Evolutionary conservation across 345 rosid genomes (phyloP), one percentile per base, ranked within the genome.

Genomic region (Lepidium sativum): DNA sequence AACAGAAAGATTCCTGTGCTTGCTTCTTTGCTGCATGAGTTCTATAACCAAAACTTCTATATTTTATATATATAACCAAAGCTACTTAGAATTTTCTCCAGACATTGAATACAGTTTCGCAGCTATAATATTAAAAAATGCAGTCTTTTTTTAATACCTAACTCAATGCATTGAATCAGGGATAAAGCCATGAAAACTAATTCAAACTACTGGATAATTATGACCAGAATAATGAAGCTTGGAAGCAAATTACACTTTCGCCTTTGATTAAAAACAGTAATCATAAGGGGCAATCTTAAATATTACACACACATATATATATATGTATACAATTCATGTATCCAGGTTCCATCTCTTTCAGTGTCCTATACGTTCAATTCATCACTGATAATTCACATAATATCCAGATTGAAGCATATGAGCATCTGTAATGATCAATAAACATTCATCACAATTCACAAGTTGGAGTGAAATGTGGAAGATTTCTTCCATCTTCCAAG

Each of bases 401-500:
- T n/a, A n/a, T n/a, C n/a, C n/a, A n/a, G n/a, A n/a, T n/a, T n/a
- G n/a, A n/a, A n/a, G n/a, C n/a, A n/a, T n/a, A n/a, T n/a, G n/a
- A n/a, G n/a, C n/a, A n/a, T n/a, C n/a, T n/a, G 35, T 32, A 68
- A 13, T 56, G 40, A 49, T 27, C 8, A 57, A 32, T 41, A 15
- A 37, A 57, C 47, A 25, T 21, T 43, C 25, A 70, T 41, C 9
- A 21, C 41, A 38, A 13, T 16, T 63, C 57, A 70, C 66, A 72
- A 42, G 27, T 41, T 42, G 43, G 71, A 72, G 4, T 8, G 55
- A 0, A 72, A 41, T 42, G 34, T 40, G 21, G 10, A 25, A 21
- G 65, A 50, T 71, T 81, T 91, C 75, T 79, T 86, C 98, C 98
- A 88, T 79, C 96, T 79, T 57, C 91, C 98, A 60, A 88, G 74